A percentile compares a stretch with the other conserved stretches of the same genome.
These are phyloP conservation scores for Ustilago sp. DNA, from an alignment of 1,284 basidiomycete genomes.

Conservation along the genomic window DNA sequence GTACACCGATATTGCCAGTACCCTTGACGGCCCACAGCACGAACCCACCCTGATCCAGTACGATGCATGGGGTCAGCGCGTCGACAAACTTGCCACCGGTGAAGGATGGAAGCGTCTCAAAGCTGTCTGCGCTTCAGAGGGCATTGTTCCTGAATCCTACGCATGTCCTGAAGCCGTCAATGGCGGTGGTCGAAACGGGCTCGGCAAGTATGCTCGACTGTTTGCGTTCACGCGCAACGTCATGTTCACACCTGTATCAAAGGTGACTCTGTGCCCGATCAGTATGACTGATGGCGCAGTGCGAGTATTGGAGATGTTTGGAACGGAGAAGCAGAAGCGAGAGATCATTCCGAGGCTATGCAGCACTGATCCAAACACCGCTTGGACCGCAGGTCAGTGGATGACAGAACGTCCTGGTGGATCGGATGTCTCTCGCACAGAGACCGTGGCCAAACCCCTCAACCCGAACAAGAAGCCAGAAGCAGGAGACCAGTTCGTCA, in stretches of 20 bases:
- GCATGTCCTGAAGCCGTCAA: conserved; percentile 10
- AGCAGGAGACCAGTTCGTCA: conserved; percentile 46
- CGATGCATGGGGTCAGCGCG: conserved; percentile 53
- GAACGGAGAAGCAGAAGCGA: conserved; percentile 75
- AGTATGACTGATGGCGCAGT: conserved; percentile 83
- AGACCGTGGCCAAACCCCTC: conserved; percentile 75
- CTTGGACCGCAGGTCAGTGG: conserved; percentile 82
- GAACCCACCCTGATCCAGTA: conserved; percentile 56
- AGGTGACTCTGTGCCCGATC: conserved; percentile 68
- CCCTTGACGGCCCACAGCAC: conserved; percentile 42
- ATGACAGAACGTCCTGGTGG: conserved; percentile 77
- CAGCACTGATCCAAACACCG: conserved; percentile 76
- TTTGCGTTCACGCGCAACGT: conserved; percentile 40
- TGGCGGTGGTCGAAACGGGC: conserved; percentile 30
- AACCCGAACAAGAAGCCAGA: conserved; percentile 69
- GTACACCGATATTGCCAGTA: conserved; percentile 33
- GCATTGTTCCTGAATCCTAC: conserved; percentile 52
- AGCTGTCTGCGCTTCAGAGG: conserved; percentile 29
- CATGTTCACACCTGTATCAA: conserved; percentile 47
- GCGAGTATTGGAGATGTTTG: conserved; percentile 78
- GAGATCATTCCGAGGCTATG: conserved; percentile 73
- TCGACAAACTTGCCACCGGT: conserved; percentile 52
- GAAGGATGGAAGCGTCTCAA: conserved; percentile 59
- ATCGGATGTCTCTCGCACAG: conserved; percentile 80
- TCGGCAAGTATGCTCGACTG: conserved; percentile 38